These are phyloP conservation scores for Tricholoma sp. DNA, from an alignment of 768 basidiomycete genomes.

Conservation along the genomic window DNA sequence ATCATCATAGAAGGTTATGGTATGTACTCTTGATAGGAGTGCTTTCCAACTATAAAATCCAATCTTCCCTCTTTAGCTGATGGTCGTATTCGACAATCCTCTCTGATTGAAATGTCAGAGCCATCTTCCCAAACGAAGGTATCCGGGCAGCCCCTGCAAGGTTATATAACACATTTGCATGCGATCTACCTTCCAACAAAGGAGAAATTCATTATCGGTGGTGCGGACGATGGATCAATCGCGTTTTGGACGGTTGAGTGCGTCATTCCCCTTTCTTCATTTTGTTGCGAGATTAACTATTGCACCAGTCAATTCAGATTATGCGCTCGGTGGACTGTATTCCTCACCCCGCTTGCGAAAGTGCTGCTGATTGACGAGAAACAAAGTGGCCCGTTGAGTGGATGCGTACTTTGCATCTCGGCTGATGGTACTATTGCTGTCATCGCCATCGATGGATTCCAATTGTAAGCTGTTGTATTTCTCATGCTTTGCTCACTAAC, in stretches of 20 bases:
- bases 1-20: constrained; percentile 60
- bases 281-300: neutral
- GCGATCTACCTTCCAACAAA: constrained; percentile 48
- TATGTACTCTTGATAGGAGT: constrained; percentile 25
- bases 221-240: constrained; percentile 74
- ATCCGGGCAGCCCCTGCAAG: constrained; percentile 45
- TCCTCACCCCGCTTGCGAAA: constrained; percentile 56
- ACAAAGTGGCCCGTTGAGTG: constrained; percentile 51
- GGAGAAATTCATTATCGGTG: constrained; percentile 64
- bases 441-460: constrained; percentile 67
- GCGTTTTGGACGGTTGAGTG: constrained; percentile 69
- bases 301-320: constrained; percentile 53
- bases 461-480: constrained; percentile 53
- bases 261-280: constrained; percentile 13
- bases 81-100: constrained; percentile 43
- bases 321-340: constrained; percentile 68
- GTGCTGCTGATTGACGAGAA: constrained; percentile 55
- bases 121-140: constrained; percentile 24
- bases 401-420: constrained; percentile 68
- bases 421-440: constrained; percentile 79
- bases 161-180: constrained; percentile 46
- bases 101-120: constrained; percentile 34
- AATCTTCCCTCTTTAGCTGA: constrained; percentile 35
- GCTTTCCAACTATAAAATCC: neutral
- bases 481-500: neutral